Base-by-base conservation (phyloP, 2,329 filamentous ascomycete species). In the Hymenoscyphus fraxineus region DNA sequence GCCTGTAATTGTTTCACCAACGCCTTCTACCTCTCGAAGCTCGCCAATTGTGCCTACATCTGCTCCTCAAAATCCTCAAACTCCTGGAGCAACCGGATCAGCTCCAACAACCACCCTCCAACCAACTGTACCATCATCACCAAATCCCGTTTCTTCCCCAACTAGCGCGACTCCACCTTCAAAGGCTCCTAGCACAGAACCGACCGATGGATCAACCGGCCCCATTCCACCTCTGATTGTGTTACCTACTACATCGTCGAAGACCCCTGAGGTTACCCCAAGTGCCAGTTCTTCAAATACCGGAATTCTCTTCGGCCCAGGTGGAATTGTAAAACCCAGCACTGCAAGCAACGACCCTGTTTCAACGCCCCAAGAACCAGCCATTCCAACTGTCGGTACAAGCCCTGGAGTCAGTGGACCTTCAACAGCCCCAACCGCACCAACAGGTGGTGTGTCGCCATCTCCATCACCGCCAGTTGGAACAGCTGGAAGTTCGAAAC, bases 261-360 rank as follows among this genome's bases (percentile, higher is more conserved):
- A 13, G 5, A 35, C 39, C 12, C 15, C n/a, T 57, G 31, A 19
- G 22, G 13, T 39, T 4, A 15, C 51, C 44, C 16, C 60, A 2
- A 62, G 61, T 31, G 39, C 61, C 15, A 57, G 66, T 7, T 56
- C 67, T 1, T 68, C 69, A 19, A 64, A 59, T 27, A 56, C 66
- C 63, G 73, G 64, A 32, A 75, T 75, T 55, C 70, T 69, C 7
- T 73, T 75, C 63, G 69, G 69, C 12, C 73, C 73, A 27, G 70
- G 72, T 59, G 72, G 72, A 64, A 65, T 75, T 47, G 44, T 74
- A 58, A 64, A 60, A 7, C 63, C 69, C 22, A 61, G 64, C 6
- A 59, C 64, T 40, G 56, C 57, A 61, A 57, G 64, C 70, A 12
- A 51, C 66, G 22, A 64, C 66, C 13, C 19, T 63, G 51, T 51